Evolutionary conservation across 768 basidiomycete genomes (phyloP).

Genomic region (Mycena sanguinolenta): DNA sequence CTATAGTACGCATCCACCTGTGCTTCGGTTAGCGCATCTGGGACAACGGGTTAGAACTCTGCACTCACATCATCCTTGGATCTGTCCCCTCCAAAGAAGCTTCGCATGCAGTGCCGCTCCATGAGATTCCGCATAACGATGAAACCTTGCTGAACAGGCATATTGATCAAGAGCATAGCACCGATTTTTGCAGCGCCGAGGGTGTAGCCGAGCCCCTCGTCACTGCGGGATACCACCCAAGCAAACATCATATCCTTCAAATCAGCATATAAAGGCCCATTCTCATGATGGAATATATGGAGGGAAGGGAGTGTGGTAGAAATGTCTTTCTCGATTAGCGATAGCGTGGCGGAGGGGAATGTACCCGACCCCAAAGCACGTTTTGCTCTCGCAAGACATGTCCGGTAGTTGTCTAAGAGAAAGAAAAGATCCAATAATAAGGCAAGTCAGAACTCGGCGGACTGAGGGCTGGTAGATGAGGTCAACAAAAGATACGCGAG

Average conservation of each 20-base stretch:
- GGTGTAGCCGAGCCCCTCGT: constrained; percentile 85
- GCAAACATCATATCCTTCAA: constrained; percentile 88
- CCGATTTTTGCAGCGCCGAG: constrained; percentile 79
- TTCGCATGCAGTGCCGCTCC: constrained; percentile 86
- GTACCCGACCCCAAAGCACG: constrained; percentile 73
- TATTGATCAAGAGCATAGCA: constrained; percentile 89
- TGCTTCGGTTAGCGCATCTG: constrained; percentile 2
- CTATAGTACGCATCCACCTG: constrained; percentile 72
- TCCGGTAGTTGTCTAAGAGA: constrained; percentile 74
- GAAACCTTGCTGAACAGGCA: constrained; percentile 82
- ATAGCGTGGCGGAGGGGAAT: constrained; percentile 75
- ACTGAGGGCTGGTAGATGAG: constrained; percentile 13
- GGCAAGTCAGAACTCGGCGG: constrained; percentile 19
- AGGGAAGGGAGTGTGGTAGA: constrained; percentile 78
- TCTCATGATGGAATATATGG: constrained; percentile 83
- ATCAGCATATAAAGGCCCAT: constrained; percentile 85
- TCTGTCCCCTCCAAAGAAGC: constrained; percentile 82
- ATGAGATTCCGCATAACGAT: constrained; percentile 87
- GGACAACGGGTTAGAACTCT: not conserved
- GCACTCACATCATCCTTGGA: constrained; percentile 78
- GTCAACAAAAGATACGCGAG: constrained; percentile 28
- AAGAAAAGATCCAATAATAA: constrained; percentile 9
- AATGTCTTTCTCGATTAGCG: constrained; percentile 82
- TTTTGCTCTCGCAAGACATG: constrained; percentile 80
- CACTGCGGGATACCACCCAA: constrained; percentile 88